These are phyloP conservation scores for Rutstroemia sydowiana DNA, from an alignment of 2,329 filamentous ascomycete species.

Conservation along the genomic window DNA sequence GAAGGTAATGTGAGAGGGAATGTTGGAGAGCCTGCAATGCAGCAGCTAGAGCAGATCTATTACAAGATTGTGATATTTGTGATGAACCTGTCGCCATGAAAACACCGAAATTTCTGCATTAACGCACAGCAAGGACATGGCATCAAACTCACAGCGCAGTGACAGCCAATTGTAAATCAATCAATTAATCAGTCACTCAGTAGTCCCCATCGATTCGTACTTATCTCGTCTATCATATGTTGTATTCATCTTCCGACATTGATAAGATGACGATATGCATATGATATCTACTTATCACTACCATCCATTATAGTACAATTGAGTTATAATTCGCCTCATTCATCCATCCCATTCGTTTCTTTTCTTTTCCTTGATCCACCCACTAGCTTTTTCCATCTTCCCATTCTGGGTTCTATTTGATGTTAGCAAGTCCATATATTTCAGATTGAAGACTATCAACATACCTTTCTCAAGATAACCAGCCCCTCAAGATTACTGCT, in stretches of 20 bases:
- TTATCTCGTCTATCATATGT: constrained; percentile 24
- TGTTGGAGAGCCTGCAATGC: too few relatives aligned
- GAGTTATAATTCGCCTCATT: constrained; percentile 19
- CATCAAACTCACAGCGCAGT: too few relatives aligned
- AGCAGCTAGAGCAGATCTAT: too few relatives aligned
- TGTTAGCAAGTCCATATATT: constrained; percentile 11
- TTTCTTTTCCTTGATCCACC: too few relatives aligned
- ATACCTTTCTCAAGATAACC: constrained; percentile 94
- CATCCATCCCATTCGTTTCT: too few relatives aligned
- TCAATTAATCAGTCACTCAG: too few relatives aligned
- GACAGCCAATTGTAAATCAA: too few relatives aligned
- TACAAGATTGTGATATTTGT: too few relatives aligned
- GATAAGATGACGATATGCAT: constrained; percentile 7
- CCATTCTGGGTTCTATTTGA: constrained; percentile 47
- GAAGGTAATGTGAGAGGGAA: too few relatives aligned
- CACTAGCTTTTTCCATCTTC: constrained; percentile 38
- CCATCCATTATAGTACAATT: constrained; percentile 29
- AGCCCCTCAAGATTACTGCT: constrained; percentile 88
- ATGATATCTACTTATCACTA: constrained; percentile 18
- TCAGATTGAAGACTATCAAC: constrained; percentile 21
- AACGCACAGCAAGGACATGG: too few relatives aligned
- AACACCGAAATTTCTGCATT: too few relatives aligned
- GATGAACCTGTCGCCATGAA: too few relatives aligned
- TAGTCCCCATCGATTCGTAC: neutral
- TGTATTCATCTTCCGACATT: constrained; percentile 19